Evolutionary conservation across 2,329 filamentous ascomycete species (phyloP), one percentile per base, ranked within the genome.

Genomic region (Metarhizium anisopliae): DNA sequence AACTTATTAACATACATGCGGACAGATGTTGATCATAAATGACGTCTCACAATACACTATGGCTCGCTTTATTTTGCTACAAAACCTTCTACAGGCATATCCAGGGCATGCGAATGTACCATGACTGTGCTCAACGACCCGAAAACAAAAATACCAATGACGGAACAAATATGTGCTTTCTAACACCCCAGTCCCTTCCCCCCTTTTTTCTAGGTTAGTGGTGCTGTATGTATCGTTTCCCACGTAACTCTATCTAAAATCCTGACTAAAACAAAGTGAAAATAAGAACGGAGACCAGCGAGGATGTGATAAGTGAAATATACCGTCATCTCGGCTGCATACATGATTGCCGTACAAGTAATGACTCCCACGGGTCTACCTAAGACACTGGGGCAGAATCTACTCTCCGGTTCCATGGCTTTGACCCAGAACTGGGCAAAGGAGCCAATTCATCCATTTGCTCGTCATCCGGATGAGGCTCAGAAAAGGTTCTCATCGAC

Each of bases 361-460:
- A 7, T 49, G 45, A 20, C n/a, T 29, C 29, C 59, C 60, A 62
- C 7, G 58, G 59, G 18, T 57, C 58, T 38, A 52, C 55, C 57
- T 65, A 64, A 25, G 60, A 59, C 42, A 59, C 59, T 2, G 67
- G 65, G 10, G 58, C 56, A 8, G 64, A 68, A 14, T 67, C 62
- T 25, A 63, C 61, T 53, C 66, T 65, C 35, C 61, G 59, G 42
- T 65, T 65, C n/a, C 63, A 62, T 52, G 59, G 52, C 35, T 53
- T 59, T 18, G 66, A 66, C 18, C 59, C 61, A 1, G 63, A 61
- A 54, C 62, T 63, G 14, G 61, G 60, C 2, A 68, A 50, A 2
- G 63, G 64, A 29, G 63, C 59, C 32, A 69, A 54, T 20, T 64
- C 62, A 29, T 63, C 63, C 20, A 59, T 64, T 6, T 67, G n/a